phyloP scores from a whole-genome alignment of 1,284 basidiomycete species.

The Cryptococcus sp. region DNA sequence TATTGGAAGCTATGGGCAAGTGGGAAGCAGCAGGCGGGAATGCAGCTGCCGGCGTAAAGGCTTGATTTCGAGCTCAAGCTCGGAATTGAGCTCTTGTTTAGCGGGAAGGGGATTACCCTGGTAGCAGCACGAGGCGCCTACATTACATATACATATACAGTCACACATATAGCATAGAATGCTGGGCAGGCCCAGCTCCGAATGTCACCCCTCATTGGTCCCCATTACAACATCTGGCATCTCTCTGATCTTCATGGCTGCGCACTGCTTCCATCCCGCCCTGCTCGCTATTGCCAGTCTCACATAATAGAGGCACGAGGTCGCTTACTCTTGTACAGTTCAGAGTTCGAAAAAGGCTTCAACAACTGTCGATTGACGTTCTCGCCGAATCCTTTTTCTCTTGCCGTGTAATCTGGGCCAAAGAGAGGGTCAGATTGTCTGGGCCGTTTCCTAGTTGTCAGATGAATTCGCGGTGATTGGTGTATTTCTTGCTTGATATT shows the following conservation, averaged over 20 bases:
- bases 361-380: not conserved
- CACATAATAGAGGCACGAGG: not conserved
- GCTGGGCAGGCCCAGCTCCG: not conserved
- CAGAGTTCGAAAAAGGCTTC: slow-evolving; percentile 8
- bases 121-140: not conserved
- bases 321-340: slow-evolving; percentile 2
- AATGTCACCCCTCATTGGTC: not conserved
- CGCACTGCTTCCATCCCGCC: not conserved
- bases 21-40: slow-evolving; percentile 56
- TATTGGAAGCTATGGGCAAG: slow-evolving; percentile 57
- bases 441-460: slow-evolving; percentile 6
- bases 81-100: no score
- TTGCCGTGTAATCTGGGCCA: slow-evolving; percentile 7
- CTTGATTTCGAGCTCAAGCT: not conserved
- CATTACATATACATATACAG: not conserved
- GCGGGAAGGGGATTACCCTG: not conserved
- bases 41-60: slow-evolving; percentile 38
- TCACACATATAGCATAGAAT: not conserved
- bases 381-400: not conserved
- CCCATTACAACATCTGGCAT: not conserved
- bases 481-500: not conserved
- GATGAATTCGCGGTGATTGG: not conserved
- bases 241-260: no score
- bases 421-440: slow-evolving; percentile 8
- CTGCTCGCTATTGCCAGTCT: not conserved